A percentile compares a stretch with the other conserved stretches of the same genome.
phyloP scores from a whole-genome alignment of 495 filamentous ascomycete genomes.

The Penicillium canariense region DNA sequence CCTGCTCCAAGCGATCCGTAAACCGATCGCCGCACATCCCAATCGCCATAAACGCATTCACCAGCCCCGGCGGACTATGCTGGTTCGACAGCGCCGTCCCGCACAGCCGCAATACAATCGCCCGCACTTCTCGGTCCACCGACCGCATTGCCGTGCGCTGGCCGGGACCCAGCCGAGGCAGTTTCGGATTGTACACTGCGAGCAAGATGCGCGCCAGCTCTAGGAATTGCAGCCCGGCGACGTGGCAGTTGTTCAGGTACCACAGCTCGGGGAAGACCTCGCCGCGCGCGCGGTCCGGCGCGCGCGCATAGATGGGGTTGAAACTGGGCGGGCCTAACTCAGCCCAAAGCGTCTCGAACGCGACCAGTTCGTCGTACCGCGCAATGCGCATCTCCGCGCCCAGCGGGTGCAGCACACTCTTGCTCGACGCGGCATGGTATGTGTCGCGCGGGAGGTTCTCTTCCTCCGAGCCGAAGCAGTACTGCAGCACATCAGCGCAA shows the following conservation, averaged over 20 bases:
- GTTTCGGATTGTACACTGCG: slow-evolving; percentile 37
- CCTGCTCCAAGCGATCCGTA: slow-evolving; percentile 23
- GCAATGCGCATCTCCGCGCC: slow-evolving; percentile 13
- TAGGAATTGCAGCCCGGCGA: slow-evolving; percentile 35
- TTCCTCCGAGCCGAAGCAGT: slow-evolving; percentile 24
- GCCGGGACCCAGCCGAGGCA: slow-evolving; percentile 32
- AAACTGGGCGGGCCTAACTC: slow-evolving; percentile 21
- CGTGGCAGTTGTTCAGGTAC: slow-evolving; percentile 38
- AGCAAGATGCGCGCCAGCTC: slow-evolving; percentile 41
- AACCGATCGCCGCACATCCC: slow-evolving; percentile 34
- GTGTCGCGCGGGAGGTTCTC: slow-evolving; percentile 2
- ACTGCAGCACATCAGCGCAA: slow-evolving; percentile 33
- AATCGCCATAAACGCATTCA: slow-evolving; percentile 29
- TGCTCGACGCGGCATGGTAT: slow-evolving; percentile 6
- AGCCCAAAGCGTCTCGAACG: slow-evolving; percentile 18
- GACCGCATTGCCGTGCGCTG: slow-evolving; percentile 19
- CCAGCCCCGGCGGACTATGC: slow-evolving; percentile 26
- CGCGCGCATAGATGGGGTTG: slow-evolving; percentile 23
- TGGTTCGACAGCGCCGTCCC: slow-evolving; percentile 32
- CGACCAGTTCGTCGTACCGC: slow-evolving; percentile 19
- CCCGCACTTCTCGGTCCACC: slow-evolving; percentile 20
- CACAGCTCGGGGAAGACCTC: slow-evolving; percentile 40
- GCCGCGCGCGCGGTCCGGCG: slow-evolving; percentile 17
- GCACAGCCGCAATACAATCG: slow-evolving; percentile 27
- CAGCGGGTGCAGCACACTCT: slow-evolving; percentile 1